These are phyloP conservation scores for Oleoguttula mirabilis DNA, from an alignment of 495 filamentous ascomycete genomes.

Conservation along the genomic window DNA sequence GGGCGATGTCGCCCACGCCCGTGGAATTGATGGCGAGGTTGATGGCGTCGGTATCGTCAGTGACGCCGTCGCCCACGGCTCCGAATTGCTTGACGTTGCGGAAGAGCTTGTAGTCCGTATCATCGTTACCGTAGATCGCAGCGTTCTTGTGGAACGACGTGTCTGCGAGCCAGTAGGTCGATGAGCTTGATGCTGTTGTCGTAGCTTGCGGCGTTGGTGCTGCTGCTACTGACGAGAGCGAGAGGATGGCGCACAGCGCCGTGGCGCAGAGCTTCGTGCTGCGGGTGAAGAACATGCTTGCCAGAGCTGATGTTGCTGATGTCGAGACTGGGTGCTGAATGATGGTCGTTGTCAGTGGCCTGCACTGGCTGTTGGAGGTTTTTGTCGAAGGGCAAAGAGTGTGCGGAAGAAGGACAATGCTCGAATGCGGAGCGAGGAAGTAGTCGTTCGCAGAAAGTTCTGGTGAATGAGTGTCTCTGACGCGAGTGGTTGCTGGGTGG, in stretches of 20 bases:
- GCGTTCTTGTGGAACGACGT: constrained; percentile 57
- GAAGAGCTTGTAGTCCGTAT: constrained; percentile 28
- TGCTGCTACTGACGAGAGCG: constrained; percentile 3
- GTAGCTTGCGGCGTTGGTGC: constrained; percentile 3
- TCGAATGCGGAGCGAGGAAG: too few relatives aligned
- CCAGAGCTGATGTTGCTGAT: background rate
- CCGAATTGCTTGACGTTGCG: constrained; percentile 41
- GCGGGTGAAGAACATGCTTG: constrained; percentile 14
- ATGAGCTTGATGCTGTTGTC: constrained; percentile 3
- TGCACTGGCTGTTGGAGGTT: too few relatives aligned
- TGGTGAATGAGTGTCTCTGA: constrained; percentile 3
- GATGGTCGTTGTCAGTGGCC: constrained; percentile 14
- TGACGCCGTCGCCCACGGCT: constrained; percentile 34
- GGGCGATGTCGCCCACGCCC: too few relatives aligned
- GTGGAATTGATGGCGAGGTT: constrained; percentile 37
- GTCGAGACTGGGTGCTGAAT: constrained; percentile 10
- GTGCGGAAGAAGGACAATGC: too few relatives aligned
- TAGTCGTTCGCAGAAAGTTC: too few relatives aligned
- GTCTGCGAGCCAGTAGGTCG: constrained; percentile 59
- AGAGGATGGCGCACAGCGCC: constrained; percentile 19
- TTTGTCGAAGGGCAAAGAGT: too few relatives aligned
- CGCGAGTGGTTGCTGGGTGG: background rate
- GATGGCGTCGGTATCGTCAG: constrained; percentile 45
- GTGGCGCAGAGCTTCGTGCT: constrained; percentile 11
- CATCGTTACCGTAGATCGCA: constrained; percentile 46